Conservation (phyloP, 371 early-diverging fungal species). For the Syncephalastrum contaminatum region DNA sequence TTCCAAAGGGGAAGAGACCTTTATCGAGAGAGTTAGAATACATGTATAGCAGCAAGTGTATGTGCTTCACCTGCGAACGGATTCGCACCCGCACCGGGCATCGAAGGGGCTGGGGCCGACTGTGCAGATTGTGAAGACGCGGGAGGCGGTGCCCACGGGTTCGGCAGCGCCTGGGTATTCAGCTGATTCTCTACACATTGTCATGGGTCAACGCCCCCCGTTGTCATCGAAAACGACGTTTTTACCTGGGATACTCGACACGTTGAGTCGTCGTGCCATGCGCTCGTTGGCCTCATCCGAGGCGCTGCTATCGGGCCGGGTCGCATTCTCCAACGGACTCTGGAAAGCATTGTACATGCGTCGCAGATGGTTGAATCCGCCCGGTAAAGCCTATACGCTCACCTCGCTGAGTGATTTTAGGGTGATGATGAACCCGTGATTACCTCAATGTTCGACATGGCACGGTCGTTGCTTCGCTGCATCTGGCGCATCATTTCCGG, state of each 20-base stretch:
- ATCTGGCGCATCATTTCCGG: conserved; percentile 82
- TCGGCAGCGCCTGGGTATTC: conserved; percentile 81
- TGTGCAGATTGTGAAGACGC: neutral
- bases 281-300: conserved; percentile 69
- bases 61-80: no score
- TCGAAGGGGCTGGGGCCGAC: neutral
- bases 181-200: conserved; percentile 47
- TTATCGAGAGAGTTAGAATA: no score
- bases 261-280: conserved; percentile 68
- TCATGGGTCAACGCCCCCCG: neutral
- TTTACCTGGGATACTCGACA: conserved; percentile 51
- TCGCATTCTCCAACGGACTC: conserved; percentile 67
- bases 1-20: conserved; percentile 2
- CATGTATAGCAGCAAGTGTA: no score
- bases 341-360: conserved; percentile 77
- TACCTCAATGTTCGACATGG: conserved; percentile 82
- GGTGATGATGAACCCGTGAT: neutral
- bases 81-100: no score
- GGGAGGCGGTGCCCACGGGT: conserved; percentile 71
- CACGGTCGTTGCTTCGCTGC: conserved; percentile 83
- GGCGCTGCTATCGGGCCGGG: conserved; percentile 29
- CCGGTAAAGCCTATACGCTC: conserved; percentile 59
- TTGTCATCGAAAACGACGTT: conserved; percentile 2
- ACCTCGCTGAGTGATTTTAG: neutral
- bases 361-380: conserved; percentile 83